These are phyloP conservation scores for Fraxinus dipetala DNA, from an alignment of 305 asterid genomes.

Conservation along the genomic window DNA sequence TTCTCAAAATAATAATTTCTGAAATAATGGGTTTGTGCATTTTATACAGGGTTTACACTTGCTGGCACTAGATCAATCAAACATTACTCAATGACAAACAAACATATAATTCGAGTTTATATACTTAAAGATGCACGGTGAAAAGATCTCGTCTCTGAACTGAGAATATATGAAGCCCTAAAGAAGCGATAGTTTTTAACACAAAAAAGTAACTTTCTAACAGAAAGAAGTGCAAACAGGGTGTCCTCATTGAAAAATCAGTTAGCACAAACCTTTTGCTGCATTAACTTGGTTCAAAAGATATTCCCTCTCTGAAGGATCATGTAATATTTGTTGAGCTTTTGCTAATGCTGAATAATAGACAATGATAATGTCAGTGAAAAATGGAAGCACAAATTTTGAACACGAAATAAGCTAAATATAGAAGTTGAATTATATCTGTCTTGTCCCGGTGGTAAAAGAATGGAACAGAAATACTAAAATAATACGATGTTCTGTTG, in stretches of 20 bases:
- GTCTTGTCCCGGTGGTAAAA: neutral
- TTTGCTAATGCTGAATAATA: conserved; percentile 77
- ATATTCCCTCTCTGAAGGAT: conserved; percentile 91
- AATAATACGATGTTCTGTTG: neutral
- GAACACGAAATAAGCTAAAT: neutral
- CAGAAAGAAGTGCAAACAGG: neutral
- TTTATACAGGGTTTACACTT: neutral
- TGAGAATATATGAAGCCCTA: conserved; percentile 14
- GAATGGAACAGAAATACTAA: conserved; percentile 5
- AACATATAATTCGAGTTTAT: neutral
- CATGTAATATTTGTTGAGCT: conserved; percentile 89
- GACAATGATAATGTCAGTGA: conserved; percentile 16
- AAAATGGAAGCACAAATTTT: conserved; percentile 2
- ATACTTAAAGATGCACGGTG: neutral
- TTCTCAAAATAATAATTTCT: neutral
- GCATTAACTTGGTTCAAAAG: conserved; percentile 80
- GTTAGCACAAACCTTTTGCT: conserved; percentile 68
- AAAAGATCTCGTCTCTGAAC: conserved; percentile 3
- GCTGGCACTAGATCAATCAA: neutral
- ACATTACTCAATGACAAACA: neutral
- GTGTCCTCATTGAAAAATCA: neutral
- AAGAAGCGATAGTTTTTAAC: neutral
- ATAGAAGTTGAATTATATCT: neutral
- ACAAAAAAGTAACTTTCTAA: neutral
- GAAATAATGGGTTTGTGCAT: conserved; percentile 16